Percentiles rank a stretch among this genome's conserved stretches.
Evolutionary conservation across 441 rosid genomes (phyloP).

Genomic region (Populus hybrid): DNA sequence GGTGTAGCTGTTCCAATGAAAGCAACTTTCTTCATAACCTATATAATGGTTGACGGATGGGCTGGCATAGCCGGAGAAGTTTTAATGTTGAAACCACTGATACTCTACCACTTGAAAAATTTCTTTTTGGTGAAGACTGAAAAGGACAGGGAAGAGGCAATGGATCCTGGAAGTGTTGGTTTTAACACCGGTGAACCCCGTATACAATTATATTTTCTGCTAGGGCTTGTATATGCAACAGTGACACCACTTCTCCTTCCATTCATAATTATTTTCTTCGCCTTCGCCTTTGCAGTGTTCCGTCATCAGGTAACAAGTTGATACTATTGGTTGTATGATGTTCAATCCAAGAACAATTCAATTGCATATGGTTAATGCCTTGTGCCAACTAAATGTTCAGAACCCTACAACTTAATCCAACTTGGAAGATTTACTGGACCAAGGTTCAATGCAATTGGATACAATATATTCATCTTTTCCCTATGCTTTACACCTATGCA

Average conservation of each 20-base stretch:
- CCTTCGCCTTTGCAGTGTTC: slow-evolving; percentile 70
- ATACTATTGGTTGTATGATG: background rate
- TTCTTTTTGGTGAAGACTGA: slow-evolving; percentile 92
- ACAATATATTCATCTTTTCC: background rate
- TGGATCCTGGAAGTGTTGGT: slow-evolving; percentile 92
- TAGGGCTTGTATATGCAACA: slow-evolving; percentile 86
- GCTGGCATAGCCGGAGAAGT: slow-evolving; percentile 94
- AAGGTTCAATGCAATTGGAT: background rate
- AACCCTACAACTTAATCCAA: background rate
- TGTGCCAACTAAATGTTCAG: background rate
- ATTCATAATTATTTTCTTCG: slow-evolving; percentile 77
- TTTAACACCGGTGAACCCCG: slow-evolving; percentile 91
- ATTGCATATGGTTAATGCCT: background rate
- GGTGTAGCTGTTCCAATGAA: slow-evolving; percentile 86
- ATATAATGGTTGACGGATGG: slow-evolving; percentile 99
- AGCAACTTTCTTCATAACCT: slow-evolving; percentile 95
- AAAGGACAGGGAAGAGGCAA: slow-evolving; percentile 92
- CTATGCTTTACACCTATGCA: slow-evolving; percentile 21
- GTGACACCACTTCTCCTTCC: slow-evolving; percentile 90
- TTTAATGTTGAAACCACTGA: slow-evolving; percentile 74
- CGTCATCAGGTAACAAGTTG: slow-evolving; percentile 78
- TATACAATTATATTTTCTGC: slow-evolving; percentile 87
- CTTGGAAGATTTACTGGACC: background rate
- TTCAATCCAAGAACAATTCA: background rate
- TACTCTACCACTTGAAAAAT: slow-evolving; percentile 83